Evolutionary conservation across 106 monocot species (phyloP).

Genomic region (Agapanthus africanus): DNA sequence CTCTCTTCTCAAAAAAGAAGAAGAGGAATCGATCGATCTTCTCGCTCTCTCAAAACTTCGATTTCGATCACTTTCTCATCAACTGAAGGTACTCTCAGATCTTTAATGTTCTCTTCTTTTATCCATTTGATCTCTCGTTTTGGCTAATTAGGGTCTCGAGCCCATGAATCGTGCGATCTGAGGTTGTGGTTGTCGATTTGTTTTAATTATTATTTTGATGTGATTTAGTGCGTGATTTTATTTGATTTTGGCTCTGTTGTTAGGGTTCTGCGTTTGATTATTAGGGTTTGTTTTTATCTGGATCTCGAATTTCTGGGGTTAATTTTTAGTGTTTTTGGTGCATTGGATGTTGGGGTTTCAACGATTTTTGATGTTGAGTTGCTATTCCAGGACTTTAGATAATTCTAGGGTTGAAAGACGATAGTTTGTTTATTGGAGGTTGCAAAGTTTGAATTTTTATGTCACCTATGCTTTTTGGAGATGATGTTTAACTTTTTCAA

Average conservation of each 20-base stretch:
- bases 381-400: not conserved
- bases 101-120: not conserved
- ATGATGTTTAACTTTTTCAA: too few species aligned
- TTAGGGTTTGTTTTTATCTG: not conserved
- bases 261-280: not conserved
- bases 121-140: not conserved
- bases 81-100: slow-evolving; percentile 6
- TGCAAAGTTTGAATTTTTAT: too few species aligned
- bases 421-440: too few species aligned
- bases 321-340: not conserved
- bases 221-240: not conserved
- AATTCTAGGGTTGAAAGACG: too few species aligned
- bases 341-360: not conserved
- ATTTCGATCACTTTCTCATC: not conserved
- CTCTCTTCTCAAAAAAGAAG: slow-evolving; percentile 8
- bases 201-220: not conserved
- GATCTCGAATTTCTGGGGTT: not conserved
- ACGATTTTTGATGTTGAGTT: too few species aligned
- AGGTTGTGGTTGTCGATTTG: not conserved
- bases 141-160: not conserved
- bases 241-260: not conserved
- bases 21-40: not conserved
- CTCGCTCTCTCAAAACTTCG: not conserved
- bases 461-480: too few species aligned
- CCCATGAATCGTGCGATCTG: not conserved